A percentile compares a stretch with the other conserved stretches of the same genome.
phyloP scores from a whole-genome alignment of 192 early-diverging fungal genomes.

The Entomortierella beljakovae region DNA sequence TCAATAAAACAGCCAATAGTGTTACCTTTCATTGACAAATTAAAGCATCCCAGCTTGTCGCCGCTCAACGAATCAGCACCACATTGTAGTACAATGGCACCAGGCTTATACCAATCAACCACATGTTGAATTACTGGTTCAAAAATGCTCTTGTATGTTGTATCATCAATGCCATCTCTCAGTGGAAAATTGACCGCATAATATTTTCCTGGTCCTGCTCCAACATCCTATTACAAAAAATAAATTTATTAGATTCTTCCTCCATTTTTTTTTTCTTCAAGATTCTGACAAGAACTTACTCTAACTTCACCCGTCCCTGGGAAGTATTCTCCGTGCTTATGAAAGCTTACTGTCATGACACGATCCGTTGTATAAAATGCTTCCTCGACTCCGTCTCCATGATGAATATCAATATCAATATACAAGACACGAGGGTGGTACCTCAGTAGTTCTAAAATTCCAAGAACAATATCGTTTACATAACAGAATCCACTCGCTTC shows the following conservation, averaged over 20 bases:
- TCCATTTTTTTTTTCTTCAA: no score
- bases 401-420: constrained; percentile 98
- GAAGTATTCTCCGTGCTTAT: constrained; percentile 99
- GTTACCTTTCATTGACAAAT: constrained; percentile 85
- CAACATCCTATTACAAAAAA: constrained; percentile 78
- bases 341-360: constrained; percentile 99
- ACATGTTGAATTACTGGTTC: constrained; percentile 80
- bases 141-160: constrained; percentile 91
- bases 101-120: constrained; percentile 95
- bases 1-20: constrained; percentile 58
- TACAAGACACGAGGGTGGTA: constrained; percentile 94
- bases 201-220: constrained; percentile 87
- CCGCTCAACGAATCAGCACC: constrained; percentile 96
- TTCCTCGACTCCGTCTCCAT: constrained; percentile 99
- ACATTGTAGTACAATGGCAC: constrained; percentile 93
- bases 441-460: constrained; percentile 89
- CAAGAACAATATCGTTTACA: constrained; percentile 97
- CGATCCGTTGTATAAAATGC: constrained; percentile 99
- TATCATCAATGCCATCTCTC: constrained; percentile 94
- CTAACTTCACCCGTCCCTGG: constrained; percentile 96
- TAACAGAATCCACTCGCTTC: constrained; percentile 98
- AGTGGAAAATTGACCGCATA: constrained; percentile 98
- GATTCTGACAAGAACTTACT: constrained; percentile 68
- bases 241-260: not conserved
- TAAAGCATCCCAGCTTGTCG: constrained; percentile 95